phyloP scores from a whole-genome alignment of 805 yeast genomes.

The Soucietia sequanensis region DNA sequence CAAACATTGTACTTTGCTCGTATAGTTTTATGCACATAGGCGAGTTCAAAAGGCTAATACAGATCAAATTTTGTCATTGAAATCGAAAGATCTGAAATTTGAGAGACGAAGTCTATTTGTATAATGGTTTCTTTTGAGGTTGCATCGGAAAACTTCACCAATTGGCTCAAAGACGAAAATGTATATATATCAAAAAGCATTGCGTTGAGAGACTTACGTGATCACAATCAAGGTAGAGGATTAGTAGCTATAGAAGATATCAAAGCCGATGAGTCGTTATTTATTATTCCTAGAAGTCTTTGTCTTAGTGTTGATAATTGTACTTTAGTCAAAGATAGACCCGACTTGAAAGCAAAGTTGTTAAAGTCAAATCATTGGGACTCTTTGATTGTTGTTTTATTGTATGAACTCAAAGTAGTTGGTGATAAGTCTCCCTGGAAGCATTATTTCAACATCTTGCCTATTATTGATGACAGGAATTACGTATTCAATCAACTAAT shows the following conservation, averaged over 20 bases:
- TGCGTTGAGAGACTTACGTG: constrained; percentile 58
- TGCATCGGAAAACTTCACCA: constrained; percentile 18
- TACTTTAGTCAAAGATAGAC: constrained; percentile 33
- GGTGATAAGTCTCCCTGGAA: constrained; percentile 58
- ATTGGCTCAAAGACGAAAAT: constrained; percentile 32
- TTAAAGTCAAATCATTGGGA: constrained; percentile 68
- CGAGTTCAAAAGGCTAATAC: too few relatives aligned
- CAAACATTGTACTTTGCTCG: too few relatives aligned
- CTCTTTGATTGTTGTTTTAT: constrained; percentile 63
- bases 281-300: constrained; percentile 61
- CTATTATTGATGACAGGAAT: constrained; percentile 35
- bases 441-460: constrained; percentile 71
- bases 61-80: too few relatives aligned
- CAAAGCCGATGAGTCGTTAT: constrained; percentile 58
- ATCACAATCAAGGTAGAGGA: constrained; percentile 71
- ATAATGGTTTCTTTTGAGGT: constrained; percentile 7
- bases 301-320: constrained; percentile 63
- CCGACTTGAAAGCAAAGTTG: constrained; percentile 32
- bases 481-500: constrained; percentile 62
- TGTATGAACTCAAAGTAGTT: constrained; percentile 53
- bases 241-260: constrained; percentile 65
- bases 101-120: too few relatives aligned
- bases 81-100: too few relatives aligned
- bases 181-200: constrained; percentile 56
- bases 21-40: too few relatives aligned